Base-by-base conservation (phyloP, 1,284 basidiomycete species). In the Inonotus hispidus region DNA sequence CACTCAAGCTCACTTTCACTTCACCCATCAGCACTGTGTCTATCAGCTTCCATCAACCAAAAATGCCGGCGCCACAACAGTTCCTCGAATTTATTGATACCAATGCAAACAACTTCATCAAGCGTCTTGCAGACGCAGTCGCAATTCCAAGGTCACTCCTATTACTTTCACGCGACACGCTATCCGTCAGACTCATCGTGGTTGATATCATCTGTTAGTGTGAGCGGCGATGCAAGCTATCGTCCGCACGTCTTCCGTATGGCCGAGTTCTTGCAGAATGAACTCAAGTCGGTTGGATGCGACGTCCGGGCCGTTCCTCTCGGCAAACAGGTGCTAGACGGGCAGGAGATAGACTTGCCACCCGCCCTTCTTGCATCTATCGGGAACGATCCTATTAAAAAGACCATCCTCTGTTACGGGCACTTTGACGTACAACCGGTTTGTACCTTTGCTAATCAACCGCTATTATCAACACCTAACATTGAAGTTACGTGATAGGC, bases 391-490 rank as follows among this genome's bases (percentile, higher is more conserved):
- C 82, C 84, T 16, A 83, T 77, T 68, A 95, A 95, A 84, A 95
- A 92, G 83, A 98, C 93, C 0, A 85, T 98, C 58, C 82, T 97
- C 25, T 78, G 97, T 52, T 98, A 98, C 71, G 95, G 94, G 1
- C 92, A 95, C 72, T 95, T 91, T 69, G 90, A 92, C 70, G 90
- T 92, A 13, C 90, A 92, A 68, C 90, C 90, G 6, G 89, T 90
- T 64, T 59, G 84, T 77, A 37, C 52, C 14, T 6, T 52, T 14
- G 14, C 27, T 37, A 16, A 19, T 7, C 3, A 32, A 29, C 38
- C 14, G 11, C 1, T n/a, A n/a, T 43, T 13, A 29, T 10, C 45
- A 5, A 50, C 5, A 37, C 13, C 27, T n/a, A 27, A 27, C 27
- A n/a, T 47, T 29, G 21, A 3, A 21, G 35, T 49, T 14, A 5